phyloP scores from a whole-genome alignment of 2,329 filamentous ascomycete genomes.

The Corynespora cassiicola region DNA sequence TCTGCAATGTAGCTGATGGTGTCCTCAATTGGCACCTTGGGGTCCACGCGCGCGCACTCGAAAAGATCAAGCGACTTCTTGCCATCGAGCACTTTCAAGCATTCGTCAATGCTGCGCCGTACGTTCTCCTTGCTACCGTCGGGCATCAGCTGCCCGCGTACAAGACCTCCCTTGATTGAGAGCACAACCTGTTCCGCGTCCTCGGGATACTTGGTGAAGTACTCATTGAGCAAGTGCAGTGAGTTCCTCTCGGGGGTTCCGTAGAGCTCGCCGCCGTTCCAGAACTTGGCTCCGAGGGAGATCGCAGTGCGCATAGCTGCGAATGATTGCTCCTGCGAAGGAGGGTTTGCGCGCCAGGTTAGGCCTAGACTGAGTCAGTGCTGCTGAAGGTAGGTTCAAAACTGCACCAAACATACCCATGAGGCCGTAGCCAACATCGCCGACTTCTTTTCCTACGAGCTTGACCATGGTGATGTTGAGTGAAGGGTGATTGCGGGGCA shows the following conservation, averaged over 20 bases:
- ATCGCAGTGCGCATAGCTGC: slow-evolving; percentile 54
- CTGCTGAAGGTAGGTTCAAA: background rate
- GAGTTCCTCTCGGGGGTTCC: slow-evolving; percentile 54
- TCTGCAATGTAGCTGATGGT: slow-evolving; percentile 50
- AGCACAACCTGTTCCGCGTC: slow-evolving; percentile 59
- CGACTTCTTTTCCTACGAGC: slow-evolving; percentile 46
- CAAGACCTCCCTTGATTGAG: slow-evolving; percentile 57
- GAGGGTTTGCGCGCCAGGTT: slow-evolving; percentile 53
- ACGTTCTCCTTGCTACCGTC: slow-evolving; percentile 52
- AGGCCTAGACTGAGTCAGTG: slow-evolving; percentile 43
- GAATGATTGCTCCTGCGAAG: slow-evolving; percentile 45
- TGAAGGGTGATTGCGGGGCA: slow-evolving; percentile 5
- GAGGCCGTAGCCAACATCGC: slow-evolving; percentile 54
- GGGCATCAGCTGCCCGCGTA: slow-evolving; percentile 39
- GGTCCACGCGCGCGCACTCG: slow-evolving; percentile 54
- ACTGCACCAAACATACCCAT: slow-evolving; percentile 46
- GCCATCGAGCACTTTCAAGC: slow-evolving; percentile 50
- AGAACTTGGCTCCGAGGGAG: slow-evolving; percentile 52
- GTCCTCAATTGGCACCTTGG: slow-evolving; percentile 52
- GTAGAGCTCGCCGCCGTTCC: slow-evolving; percentile 60
- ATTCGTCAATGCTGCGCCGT: slow-evolving; percentile 54
- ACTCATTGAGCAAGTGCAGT: slow-evolving; percentile 56
- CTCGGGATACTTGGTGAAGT: slow-evolving; percentile 59
- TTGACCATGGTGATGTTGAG: slow-evolving; percentile 34
- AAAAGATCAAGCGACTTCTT: slow-evolving; percentile 59